Evolutionary conservation across 163 green algal species (phyloP).

Genomic region (Scenedesmus sp.): DNA sequence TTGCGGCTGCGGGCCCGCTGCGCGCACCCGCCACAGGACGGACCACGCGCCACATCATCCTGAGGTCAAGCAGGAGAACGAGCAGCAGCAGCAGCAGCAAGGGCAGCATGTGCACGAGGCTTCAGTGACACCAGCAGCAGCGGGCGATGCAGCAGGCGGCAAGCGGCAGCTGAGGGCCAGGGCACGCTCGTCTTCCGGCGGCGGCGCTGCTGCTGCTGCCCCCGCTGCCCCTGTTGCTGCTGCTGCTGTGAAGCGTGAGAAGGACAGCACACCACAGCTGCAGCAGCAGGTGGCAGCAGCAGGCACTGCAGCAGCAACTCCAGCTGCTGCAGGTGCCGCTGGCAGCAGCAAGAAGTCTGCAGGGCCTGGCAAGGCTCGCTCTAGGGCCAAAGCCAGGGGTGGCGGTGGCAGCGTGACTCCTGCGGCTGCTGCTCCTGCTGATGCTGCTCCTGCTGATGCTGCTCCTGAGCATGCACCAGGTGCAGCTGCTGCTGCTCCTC

Average conservation of each 20-base stretch:
- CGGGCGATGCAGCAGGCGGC: background rate
- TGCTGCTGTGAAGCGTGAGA: slow-evolving; percentile 7
- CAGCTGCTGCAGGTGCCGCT: background rate
- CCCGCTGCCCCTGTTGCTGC: background rate
- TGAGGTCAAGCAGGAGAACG: background rate
- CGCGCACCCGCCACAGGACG: background rate
- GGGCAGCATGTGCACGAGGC: background rate
- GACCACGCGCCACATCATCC: background rate
- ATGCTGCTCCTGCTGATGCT: no score
- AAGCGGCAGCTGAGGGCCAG: background rate
- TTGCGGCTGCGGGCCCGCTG: background rate
- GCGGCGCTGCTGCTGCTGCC: background rate
- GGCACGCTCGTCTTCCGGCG: background rate
- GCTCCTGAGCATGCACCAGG: no score
- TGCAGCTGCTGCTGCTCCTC: no score
- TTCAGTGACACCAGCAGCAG: background rate
- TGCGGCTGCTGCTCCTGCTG: no score
- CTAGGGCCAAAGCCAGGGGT: background rate
- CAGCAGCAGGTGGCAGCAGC: slow-evolving; percentile 27
- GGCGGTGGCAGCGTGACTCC: no score
- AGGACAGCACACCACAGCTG: slow-evolving; percentile 10
- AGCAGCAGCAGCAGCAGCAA: slow-evolving; percentile 20
- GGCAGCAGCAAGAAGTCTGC: background rate
- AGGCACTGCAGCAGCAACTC: background rate
- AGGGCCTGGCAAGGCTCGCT: background rate